Conservation (phyloP, 2,329 filamentous ascomycete species). For the Phialocephala subalpina region DNA sequence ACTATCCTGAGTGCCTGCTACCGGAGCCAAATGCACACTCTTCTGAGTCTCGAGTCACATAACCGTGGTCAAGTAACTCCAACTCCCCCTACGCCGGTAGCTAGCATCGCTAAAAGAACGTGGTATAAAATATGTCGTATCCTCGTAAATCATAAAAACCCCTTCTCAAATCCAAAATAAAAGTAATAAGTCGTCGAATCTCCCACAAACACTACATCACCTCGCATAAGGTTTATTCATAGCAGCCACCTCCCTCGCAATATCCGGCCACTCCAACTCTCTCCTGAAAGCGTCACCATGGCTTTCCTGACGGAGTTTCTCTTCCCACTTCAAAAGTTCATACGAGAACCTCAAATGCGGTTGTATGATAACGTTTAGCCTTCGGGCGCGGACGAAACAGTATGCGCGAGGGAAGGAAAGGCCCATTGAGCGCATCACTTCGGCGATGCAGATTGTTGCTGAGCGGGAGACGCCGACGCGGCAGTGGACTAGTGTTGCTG, state of each 20-base stretch:
- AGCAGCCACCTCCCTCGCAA: conserved; percentile 87
- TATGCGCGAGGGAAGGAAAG: conserved; percentile 93
- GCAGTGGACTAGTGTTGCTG: conserved; percentile 93
- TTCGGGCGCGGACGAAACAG: conserved; percentile 91
- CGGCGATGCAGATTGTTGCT: conserved; percentile 98
- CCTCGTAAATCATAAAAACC: conserved; percentile 33
- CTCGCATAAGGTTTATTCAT: conserved; percentile 96
- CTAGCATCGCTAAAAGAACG: conserved; percentile 30
- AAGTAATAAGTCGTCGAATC: conserved; percentile 24
- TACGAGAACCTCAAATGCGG: conserved; percentile 95
- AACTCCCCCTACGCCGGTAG: conserved; percentile 12
- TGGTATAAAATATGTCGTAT: conserved; percentile 28
- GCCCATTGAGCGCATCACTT: conserved; percentile 85
- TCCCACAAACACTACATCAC: conserved; percentile 46
- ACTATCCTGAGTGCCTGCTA: not conserved
- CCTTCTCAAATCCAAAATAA: conserved; percentile 17
- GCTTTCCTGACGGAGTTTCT: conserved; percentile 63
- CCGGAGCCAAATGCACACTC: conserved; percentile 6
- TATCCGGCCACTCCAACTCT: conserved; percentile 90
- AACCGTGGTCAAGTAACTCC: not conserved
- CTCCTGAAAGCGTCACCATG: conserved; percentile 44
- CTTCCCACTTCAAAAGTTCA: conserved; percentile 96
- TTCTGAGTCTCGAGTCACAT: not conserved
- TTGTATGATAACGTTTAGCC: conserved; percentile 97
- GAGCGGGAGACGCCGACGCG: conserved; percentile 94